Percentiles rank a stretch among this genome's conserved stretches.
Conservation (phyloP, 2,329 filamentous ascomycete genomes). For the Aspergillus sp. region DNA sequence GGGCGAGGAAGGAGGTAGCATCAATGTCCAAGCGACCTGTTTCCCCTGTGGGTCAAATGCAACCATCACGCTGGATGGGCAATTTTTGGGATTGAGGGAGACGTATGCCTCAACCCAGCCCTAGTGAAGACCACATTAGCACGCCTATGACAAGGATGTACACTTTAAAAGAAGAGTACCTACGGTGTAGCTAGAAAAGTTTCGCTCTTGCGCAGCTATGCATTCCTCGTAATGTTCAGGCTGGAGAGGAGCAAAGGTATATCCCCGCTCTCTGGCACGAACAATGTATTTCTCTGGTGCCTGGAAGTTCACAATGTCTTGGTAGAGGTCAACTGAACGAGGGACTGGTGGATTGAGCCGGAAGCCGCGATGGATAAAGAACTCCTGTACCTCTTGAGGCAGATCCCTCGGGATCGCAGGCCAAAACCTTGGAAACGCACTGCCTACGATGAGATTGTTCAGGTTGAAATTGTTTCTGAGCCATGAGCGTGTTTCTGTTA, state of each 20-base stretch:
- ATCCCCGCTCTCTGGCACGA: conserved; percentile 28
- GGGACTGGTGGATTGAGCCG: conserved; percentile 18
- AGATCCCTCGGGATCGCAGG: conserved; percentile 40
- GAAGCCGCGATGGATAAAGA: conserved; percentile 40
- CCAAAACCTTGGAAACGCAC: conserved; percentile 42
- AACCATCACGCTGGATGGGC: conserved; percentile 39
- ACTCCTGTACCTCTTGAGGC: conserved; percentile 27
- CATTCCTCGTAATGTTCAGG: conserved; percentile 35
- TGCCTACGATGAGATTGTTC: conserved; percentile 20
- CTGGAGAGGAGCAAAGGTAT: conserved; percentile 33
- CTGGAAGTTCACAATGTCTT: conserved; percentile 32
- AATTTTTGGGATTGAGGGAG: conserved; percentile 26
- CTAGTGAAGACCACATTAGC: conserved; percentile 14
- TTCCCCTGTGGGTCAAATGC: conserved; percentile 33
- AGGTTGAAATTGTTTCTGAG: conserved; percentile 20
- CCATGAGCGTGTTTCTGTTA: conserved; percentile 24
- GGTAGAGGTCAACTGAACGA: conserved; percentile 36
- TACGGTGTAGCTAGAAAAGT: conserved; percentile 24
- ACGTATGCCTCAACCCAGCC: conserved; percentile 40
- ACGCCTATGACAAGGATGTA: background rate
- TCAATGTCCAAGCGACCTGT: conserved; percentile 44
- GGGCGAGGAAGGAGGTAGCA: conserved; percentile 31
- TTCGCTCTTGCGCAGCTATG: conserved; percentile 33
- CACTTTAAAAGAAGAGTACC: background rate
- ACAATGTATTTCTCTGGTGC: conserved; percentile 30